Conservation (phyloP, 2,329 filamentous ascomycete species). For the Acrodontium crateriforme region DNA sequence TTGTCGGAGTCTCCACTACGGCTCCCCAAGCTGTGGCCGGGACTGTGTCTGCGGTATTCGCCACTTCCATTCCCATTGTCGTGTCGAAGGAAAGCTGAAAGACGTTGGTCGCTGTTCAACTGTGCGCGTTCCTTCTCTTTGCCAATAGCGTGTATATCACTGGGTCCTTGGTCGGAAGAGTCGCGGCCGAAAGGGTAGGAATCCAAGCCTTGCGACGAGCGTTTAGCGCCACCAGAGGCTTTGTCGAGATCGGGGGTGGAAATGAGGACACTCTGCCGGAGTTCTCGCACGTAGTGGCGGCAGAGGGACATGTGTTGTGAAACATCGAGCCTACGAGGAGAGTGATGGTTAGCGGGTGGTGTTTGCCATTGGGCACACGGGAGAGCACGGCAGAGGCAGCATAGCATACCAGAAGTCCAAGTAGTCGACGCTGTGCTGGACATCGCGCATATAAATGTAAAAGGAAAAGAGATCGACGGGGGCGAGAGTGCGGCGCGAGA, state of each 20-base stretch:
- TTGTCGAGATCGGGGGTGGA: slow-evolving; percentile 85
- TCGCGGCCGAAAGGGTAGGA: slow-evolving; percentile 37
- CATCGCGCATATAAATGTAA: slow-evolving; percentile 99
- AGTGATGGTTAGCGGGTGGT: slow-evolving; percentile 1
- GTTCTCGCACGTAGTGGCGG: slow-evolving; percentile 89
- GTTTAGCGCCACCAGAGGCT: slow-evolving; percentile 54
- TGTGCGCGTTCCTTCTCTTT: slow-evolving; percentile 30
- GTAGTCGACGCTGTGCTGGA: slow-evolving; percentile 95
- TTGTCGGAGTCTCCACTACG: slow-evolving; percentile 6
- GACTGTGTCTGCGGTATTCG: slow-evolving; percentile 35
- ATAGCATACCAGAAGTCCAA: slow-evolving; percentile 84
- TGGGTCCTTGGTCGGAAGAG: slow-evolving; percentile 22
- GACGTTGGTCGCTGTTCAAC: slow-evolving; percentile 70
- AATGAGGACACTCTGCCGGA: slow-evolving; percentile 82
- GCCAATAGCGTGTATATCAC: slow-evolving; percentile 14
- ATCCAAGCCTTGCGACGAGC: slow-evolving; percentile 66
- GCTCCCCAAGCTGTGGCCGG: slow-evolving; percentile 34
- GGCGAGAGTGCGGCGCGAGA: slow-evolving; percentile 84
- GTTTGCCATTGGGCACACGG: no score
- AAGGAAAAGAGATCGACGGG: slow-evolving; percentile 97
- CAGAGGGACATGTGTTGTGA: slow-evolving; percentile 97
- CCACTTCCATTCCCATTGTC: slow-evolving; percentile 32
- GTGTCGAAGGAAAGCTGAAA: slow-evolving; percentile 74
- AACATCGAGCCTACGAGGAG: slow-evolving; percentile 71
- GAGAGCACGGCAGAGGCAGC: no score